These are phyloP conservation scores for Fusarium scirpi DNA, from an alignment of 2,329 filamentous ascomycete genomes.

Conservation along the genomic window DNA sequence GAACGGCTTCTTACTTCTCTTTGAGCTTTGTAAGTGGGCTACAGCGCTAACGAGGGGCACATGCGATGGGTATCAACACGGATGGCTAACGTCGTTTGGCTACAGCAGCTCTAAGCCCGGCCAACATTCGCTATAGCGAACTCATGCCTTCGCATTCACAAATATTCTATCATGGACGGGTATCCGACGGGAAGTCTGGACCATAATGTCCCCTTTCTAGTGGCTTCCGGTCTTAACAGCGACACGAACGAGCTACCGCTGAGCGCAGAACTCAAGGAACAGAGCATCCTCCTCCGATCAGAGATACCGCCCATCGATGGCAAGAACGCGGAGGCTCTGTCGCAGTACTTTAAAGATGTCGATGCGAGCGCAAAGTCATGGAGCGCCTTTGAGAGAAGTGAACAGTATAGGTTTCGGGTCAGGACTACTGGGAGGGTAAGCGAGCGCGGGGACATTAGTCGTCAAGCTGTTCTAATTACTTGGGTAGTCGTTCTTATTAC, in stretches of 20 bases:
- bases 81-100: slow-evolving; percentile 41
- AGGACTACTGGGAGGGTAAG: slow-evolving; percentile 84
- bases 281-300: slow-evolving; percentile 73
- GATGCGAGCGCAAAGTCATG: slow-evolving; percentile 76
- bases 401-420: slow-evolving; percentile 73
- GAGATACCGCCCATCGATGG: slow-evolving; percentile 76
- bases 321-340: slow-evolving; percentile 72
- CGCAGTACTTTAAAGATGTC: slow-evolving; percentile 72
- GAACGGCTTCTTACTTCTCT: neutral
- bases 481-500: slow-evolving; percentile 65
- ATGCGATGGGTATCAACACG: slow-evolving; percentile 30
- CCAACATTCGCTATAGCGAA: slow-evolving; percentile 34
- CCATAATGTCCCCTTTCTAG: slow-evolving; percentile 86
- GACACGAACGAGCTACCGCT: slow-evolving; percentile 56
- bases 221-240: slow-evolving; percentile 79
- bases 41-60: slow-evolving; percentile 46
- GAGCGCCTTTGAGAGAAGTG: slow-evolving; percentile 68
- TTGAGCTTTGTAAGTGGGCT: slow-evolving; percentile 44
- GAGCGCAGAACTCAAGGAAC: slow-evolving; percentile 66
- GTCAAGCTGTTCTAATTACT: slow-evolving; percentile 45
- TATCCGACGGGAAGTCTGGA: slow-evolving; percentile 83
- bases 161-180: slow-evolving; percentile 73
- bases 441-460: slow-evolving; percentile 22
- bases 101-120: slow-evolving; percentile 39
- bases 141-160: slow-evolving; percentile 40